These are phyloP conservation scores for Aspergillus novoparasiticus DNA, from an alignment of 2,329 filamentous ascomycete species.

Conservation along the genomic window DNA sequence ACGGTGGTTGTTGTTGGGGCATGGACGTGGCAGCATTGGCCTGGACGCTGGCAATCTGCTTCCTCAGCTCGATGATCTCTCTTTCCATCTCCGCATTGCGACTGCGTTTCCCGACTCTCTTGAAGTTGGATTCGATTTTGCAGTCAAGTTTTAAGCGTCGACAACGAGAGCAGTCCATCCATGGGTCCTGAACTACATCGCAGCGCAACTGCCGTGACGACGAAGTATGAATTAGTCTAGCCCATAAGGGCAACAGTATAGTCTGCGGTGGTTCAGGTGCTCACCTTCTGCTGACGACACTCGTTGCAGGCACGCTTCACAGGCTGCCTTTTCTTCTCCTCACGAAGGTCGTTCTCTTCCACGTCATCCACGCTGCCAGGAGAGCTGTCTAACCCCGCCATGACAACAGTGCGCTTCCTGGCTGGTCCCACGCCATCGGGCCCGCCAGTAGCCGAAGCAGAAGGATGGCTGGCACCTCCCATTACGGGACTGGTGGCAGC, in stretches of 20 bases:
- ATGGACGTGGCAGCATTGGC: constrained; percentile 26
- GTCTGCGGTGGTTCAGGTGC: constrained; percentile 11
- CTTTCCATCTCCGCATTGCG: constrained; percentile 67
- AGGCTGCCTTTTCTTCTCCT: constrained; percentile 49
- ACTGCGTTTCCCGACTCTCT: constrained; percentile 67
- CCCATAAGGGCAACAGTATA: not conserved
- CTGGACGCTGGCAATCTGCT: constrained; percentile 46
- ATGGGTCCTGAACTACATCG: constrained; percentile 67
- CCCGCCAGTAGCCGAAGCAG: constrained; percentile 29
- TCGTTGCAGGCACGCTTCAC: constrained; percentile 69
- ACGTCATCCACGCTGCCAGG: constrained; percentile 49
- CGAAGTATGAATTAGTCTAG: not conserved
- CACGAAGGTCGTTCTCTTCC: constrained; percentile 46
- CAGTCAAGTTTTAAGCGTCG: constrained; percentile 64
- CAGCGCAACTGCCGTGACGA: constrained; percentile 58
- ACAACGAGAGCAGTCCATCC: constrained; percentile 63
- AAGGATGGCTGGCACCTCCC: constrained; percentile 36
- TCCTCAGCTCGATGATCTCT: constrained; percentile 55
- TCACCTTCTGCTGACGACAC: constrained; percentile 70
- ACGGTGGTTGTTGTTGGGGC: constrained; percentile 26
- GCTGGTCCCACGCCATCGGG: constrained; percentile 33
- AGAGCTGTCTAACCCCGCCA: constrained; percentile 50
- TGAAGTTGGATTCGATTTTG: constrained; percentile 70
- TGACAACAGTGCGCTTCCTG: constrained; percentile 47
- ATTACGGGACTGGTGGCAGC: constrained; percentile 40